phyloP scores from a whole-genome alignment of 768 basidiomycete species.

The Psilocybe sp. region DNA sequence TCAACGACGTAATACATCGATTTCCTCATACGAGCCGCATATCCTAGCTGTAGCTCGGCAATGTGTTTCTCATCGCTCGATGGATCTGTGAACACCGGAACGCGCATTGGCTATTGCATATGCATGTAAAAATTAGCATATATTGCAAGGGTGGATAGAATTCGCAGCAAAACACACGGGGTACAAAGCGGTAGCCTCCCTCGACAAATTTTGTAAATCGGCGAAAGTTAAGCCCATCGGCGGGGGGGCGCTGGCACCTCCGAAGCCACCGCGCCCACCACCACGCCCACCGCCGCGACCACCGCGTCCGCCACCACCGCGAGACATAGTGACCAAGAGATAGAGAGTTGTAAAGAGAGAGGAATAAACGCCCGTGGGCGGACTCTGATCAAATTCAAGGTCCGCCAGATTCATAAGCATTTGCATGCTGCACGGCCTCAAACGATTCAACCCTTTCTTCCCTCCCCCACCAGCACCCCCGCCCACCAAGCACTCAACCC shows the following conservation, averaged over 20 bases:
- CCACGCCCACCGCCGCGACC: conserved; percentile 35
- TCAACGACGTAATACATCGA: conserved; percentile 79
- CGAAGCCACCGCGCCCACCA: conserved; percentile 52
- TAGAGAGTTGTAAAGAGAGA: conserved; percentile 5
- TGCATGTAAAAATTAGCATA: conserved; percentile 19
- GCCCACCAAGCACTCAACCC: conserved; percentile 25
- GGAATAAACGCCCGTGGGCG: conserved; percentile 11
- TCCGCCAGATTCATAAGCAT: conserved; percentile 33
- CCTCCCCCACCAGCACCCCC: conserved; percentile 30
- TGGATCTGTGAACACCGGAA: conserved; percentile 70
- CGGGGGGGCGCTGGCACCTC: conserved; percentile 47
- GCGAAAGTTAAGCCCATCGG: conserved; percentile 82
- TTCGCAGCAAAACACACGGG: conserved; percentile 55
- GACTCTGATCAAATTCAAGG: conserved; percentile 30
- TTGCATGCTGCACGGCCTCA: conserved; percentile 21
- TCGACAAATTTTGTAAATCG: conserved; percentile 73
- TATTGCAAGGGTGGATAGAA: conserved; percentile 7
- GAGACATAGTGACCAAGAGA: conserved; percentile 30
- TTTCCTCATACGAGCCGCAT: conserved; percentile 59
- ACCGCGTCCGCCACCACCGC: conserved; percentile 32
- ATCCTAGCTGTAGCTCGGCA: conserved; percentile 64
- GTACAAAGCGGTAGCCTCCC: conserved; percentile 76
- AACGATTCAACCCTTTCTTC: conserved; percentile 24
- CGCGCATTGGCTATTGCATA: conserved; percentile 52
- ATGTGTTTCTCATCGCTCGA: conserved; percentile 64